Base-by-base conservation (phyloP, 257 asterid genomes). In the Solanum microdontum region DNA sequence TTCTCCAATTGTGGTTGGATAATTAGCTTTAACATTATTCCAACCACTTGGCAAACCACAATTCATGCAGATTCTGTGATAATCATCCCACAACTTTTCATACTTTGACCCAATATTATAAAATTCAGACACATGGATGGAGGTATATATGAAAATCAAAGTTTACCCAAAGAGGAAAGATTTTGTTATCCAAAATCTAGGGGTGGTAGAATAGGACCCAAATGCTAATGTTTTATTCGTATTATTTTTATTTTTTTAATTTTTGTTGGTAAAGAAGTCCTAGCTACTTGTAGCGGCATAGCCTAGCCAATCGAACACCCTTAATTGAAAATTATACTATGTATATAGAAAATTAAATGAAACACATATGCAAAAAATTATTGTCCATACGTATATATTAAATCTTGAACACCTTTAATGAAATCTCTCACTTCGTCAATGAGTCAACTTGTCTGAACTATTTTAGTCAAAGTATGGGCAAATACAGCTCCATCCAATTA, bases 401-500 rank as follows among this genome's bases (percentile, higher is more conserved):
- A 55, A 55, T 55, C 0, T 7, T 19, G 2, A 19, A 55, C 24
- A 55, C 1, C 1, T 3, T 55, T 3, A 19, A 55, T 2, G 2
- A 55, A 19, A 55, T 7, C 3, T 7, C 24, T 55, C 1, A 55
- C 2, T 7, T 48, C 17, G 17, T 45, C 55, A 45, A 45, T 1
- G 7, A 48, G 8, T 48, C 8, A 14, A 48, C 60, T 48, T 48
- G 8, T 48, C 14, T 26, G 40, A 79, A 76, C 90, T 91, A 39
- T 90, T 92, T 83, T 83, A 69, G 94, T 88, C 89, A 88, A 91
- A 90, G 90, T 84, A 86, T 58, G 69, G 93, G 88, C 37, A 84
- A 88, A 64, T 37, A 87, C 60, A 79, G 80, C 21, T 80, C 89
- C 68, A 80, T 64, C 85, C 55, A 62, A 64, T 84, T 70, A 85